A percentile compares a stretch with the other conserved stretches of the same genome.
These are phyloP conservation scores for Xylariaceae sp. DNA, from an alignment of 2,329 filamentous ascomycete genomes.

Conservation along the genomic window DNA sequence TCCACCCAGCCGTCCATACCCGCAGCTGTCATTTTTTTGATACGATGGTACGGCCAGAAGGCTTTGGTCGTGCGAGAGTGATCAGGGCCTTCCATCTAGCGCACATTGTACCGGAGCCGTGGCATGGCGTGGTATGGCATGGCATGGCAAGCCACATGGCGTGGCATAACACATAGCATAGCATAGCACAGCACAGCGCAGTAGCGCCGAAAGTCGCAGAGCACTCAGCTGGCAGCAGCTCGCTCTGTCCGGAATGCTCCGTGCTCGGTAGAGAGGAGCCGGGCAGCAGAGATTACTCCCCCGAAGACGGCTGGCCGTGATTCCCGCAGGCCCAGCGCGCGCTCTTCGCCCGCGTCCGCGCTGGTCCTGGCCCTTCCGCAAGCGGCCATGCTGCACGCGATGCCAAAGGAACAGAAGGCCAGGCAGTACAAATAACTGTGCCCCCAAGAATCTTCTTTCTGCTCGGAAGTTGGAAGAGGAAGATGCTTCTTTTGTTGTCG, in stretches of 20 bases:
- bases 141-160: constrained; percentile 5
- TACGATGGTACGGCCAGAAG: too few species aligned
- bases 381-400: constrained; percentile 19
- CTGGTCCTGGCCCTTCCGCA: constrained; percentile 23
- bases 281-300: constrained; percentile 6
- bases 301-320: constrained; percentile 19
- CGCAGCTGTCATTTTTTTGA: too few species aligned
- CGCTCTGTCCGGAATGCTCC: constrained; percentile 19
- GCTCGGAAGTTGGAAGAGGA: constrained; percentile 9
- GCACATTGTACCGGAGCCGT: background rate
- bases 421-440: constrained; percentile 24
- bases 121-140: constrained; percentile 6
- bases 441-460: constrained; percentile 19
- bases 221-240: background rate
- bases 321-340: constrained; percentile 3
- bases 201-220: constrained; percentile 1
- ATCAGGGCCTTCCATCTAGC: too few species aligned
- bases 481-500: constrained; percentile 15
- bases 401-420: constrained; percentile 18
- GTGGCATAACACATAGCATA: background rate
- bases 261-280: constrained; percentile 11
- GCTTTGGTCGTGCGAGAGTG: too few species aligned
- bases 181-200: constrained; percentile 1
- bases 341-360: constrained; percentile 3
- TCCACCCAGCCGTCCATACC: too few species aligned